Evolutionary conservation across 1,284 basidiomycete genomes (phyloP), one percentile per base, ranked within the genome.

Genomic region (Cryptococcus sp.): DNA sequence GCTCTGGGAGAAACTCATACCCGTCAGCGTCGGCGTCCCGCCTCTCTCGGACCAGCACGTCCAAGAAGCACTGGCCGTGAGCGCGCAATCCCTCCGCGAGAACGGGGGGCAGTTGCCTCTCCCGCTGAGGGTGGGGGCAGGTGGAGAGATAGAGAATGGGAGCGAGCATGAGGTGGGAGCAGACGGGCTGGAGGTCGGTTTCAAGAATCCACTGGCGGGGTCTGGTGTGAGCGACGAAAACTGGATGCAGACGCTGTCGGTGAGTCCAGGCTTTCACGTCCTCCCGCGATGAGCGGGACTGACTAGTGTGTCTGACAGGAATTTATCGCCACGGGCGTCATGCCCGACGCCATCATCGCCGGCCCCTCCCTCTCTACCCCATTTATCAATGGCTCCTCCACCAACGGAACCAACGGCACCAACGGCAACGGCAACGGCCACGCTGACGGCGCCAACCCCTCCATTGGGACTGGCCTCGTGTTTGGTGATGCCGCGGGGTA

Each of bases 1-100:
- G 76, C 84, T 91, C 78, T 83, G 85, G 20, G 66, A 63, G 43
- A 82, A 82, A 61, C 76, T 92, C 23, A 59, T 59, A 11, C 85
- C 88, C 2, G 82, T 87, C 20, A 81, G 84, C 1, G 77, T 88
- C n/a, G 87, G 87, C 8, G 80, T 87, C 20, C 85, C 89, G 0
- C 85, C 86, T 2, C 78, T 87, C 20, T 84, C 84, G 13, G 87
- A 88, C 66, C 70, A 78, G 50, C 76, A 80, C 2, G 83, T 89
- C 66, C 81, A 85, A 23, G 72, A 78, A 40, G 77, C 75, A 16
- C 52, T 78, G 35, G 57, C 65, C 36, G 64, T 68, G 4, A 64
- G 64, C 20, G 73, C 72, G 13, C 64, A 68, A 21, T 60, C 56
- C 45, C 21, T 61, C 11, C 53, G 58, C 38, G 36, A 57, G 24